phyloP scores from a whole-genome alignment of 192 early-diverging fungal species.

The Backusella psychrophila region DNA sequence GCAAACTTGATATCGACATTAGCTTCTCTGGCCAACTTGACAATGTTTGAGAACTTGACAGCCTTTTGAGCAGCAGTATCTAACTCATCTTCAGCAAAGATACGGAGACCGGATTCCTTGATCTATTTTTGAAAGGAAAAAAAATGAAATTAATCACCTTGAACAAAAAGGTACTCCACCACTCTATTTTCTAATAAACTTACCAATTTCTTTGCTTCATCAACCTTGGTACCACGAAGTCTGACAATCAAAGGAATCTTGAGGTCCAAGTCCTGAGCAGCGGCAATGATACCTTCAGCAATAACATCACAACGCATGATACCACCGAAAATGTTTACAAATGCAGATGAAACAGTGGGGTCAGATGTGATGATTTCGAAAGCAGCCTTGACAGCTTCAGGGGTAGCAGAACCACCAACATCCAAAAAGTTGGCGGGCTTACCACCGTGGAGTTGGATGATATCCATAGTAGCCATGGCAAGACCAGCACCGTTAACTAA shows the following conservation, averaged over 20 bases:
- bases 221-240: slow-evolving; percentile 79
- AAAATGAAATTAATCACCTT: neutral
- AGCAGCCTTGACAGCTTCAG: slow-evolving; percentile 95
- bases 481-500: slow-evolving; percentile 96
- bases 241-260: slow-evolving; percentile 96
- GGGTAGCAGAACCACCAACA: slow-evolving; percentile 96
- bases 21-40: slow-evolving; percentile 71
- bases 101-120: slow-evolving; percentile 85
- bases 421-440: slow-evolving; percentile 99
- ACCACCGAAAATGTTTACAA: slow-evolving; percentile 99
- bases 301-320: slow-evolving; percentile 99
- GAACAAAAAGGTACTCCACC: neutral
- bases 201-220: slow-evolving; percentile 35
- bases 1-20: slow-evolving; percentile 72
- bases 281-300: slow-evolving; percentile 97
- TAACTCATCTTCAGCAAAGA: slow-evolving; percentile 92
- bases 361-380: slow-evolving; percentile 99
- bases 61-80: slow-evolving; percentile 92
- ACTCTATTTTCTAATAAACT: neutral
- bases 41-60: slow-evolving; percentile 81
- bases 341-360: slow-evolving; percentile 90
- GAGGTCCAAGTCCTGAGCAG: slow-evolving; percentile 87
- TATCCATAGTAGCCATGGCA: slow-evolving; percentile 99
- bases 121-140: slow-evolving; percentile 40
- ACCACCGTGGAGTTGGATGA: slow-evolving; percentile 98